Evolutionary conservation across 495 filamentous ascomycete species (phyloP), one percentile per base, ranked within the genome.

Genomic region (Tuber magnatum): DNA sequence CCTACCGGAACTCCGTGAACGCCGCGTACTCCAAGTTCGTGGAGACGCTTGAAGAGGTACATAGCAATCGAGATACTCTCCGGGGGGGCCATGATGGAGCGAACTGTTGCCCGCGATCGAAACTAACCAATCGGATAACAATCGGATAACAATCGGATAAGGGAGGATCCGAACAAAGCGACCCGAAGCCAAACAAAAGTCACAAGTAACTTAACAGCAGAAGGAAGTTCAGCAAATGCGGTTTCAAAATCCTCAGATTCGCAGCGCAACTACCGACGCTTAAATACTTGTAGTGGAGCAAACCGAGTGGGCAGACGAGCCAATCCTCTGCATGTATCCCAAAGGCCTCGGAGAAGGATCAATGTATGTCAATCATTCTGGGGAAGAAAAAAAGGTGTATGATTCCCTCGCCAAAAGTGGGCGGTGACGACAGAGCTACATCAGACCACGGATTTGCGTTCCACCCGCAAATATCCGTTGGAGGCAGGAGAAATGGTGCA

Each of bases 41-140:
- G 84, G 12, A 94, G 86, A 22, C 92, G 85, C 20, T 86, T 88
- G 82, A 92, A 92, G 77, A 94, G 87, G 78, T 94, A 93, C 69
- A 48, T 46, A 20, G 71, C 81, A 2, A 83, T 72, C 20, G 73
- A 73, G 48, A 81, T 75, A 61, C 76, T 73, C 20, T 73, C 65
- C 71, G 71, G 71, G 38, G 43, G 39, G 72, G 77, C 42, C 77
- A 79, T 79, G 41, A 35, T 79, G 73, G 68, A 70, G 35, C 56
- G 2, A 65, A 20, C 28, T 1, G 32, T 7, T 65, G 18, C 56
- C 56, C 12, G 35, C 28, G 32, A 61, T 28, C 32, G n/a, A 35
- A 7, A 16, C 56, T 18, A 32, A 65, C 28, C 28, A 65, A 35
- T 65, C 14, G 28, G 28, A 35, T 35, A 16, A 12, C n/a, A n/a